Conservation (phyloP, 164 flowering plant species). For the Cinnamomum micranthum region DNA sequence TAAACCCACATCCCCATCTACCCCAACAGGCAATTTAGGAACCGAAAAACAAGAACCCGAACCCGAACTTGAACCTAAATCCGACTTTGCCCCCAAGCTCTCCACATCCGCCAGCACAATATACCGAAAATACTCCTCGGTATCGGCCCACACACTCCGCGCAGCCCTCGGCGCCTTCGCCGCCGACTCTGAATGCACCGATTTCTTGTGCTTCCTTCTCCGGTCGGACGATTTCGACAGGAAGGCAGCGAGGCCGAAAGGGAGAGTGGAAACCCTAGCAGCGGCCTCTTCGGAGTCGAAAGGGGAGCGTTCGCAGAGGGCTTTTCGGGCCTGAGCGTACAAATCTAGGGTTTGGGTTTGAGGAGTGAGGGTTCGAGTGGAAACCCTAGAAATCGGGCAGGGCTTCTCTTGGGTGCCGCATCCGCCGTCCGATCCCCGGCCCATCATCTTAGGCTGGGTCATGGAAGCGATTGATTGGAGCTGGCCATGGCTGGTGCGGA, state of each 20-base stretch:
- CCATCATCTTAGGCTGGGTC: conserved; percentile 52
- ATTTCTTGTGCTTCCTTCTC: conserved; percentile 62
- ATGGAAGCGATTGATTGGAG: conserved; percentile 27
- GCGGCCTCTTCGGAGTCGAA: conserved; percentile 57
- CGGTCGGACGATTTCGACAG: conserved; percentile 36
- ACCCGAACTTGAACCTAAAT: conserved; percentile 18
- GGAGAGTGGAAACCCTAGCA: conserved; percentile 46
- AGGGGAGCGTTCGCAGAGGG: conserved; percentile 61
- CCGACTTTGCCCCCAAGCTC: conserved; percentile 27
- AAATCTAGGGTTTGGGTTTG: conserved; percentile 33
- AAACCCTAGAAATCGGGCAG: conserved; percentile 31
- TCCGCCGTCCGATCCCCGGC: conserved; percentile 57
- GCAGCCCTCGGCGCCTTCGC: neutral
- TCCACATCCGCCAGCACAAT: conserved; percentile 58
- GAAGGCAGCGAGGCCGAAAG: conserved; percentile 49
- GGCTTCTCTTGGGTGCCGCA: conserved; percentile 46
- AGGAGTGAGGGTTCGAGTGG: conserved; percentile 2
- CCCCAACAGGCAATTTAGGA: conserved; percentile 21
- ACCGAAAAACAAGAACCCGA: conserved; percentile 40
- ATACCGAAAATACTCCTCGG: conserved; percentile 73
- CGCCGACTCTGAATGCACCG: conserved; percentile 32
- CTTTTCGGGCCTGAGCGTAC: conserved; percentile 67
- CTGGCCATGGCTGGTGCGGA: conserved; percentile 31
- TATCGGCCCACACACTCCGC: conserved; percentile 60
- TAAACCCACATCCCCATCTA: conserved; percentile 10